Percentiles rank a stretch among this genome's conserved stretches.
These are phyloP conservation scores for Aegilops longissima DNA, from an alignment of 176 grass and related monocot genomes.

Conservation along the genomic window DNA sequence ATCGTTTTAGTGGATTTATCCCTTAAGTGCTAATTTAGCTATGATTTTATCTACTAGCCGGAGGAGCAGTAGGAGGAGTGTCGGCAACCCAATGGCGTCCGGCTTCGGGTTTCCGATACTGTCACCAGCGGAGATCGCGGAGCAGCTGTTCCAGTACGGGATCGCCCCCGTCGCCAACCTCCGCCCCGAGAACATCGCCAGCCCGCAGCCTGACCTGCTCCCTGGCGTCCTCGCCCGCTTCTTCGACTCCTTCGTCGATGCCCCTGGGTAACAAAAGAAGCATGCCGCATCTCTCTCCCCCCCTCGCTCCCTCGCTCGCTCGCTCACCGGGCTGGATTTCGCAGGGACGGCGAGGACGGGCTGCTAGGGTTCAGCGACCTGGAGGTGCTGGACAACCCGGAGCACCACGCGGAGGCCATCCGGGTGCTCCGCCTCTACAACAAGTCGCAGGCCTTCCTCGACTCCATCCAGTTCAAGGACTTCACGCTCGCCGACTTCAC, in stretches of 20 bases:
- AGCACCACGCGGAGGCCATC: slow-evolving; percentile 2
- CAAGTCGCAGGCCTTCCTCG: slow-evolving; percentile 42
- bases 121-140: slow-evolving; percentile 27
- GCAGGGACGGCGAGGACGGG: not conserved
- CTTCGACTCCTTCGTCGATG: slow-evolving; percentile 27
- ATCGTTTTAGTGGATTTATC: no score
- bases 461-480: slow-evolving; percentile 43
- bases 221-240: slow-evolving; percentile 5
- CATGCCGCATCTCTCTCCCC: not conserved
- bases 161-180: slow-evolving; percentile 35
- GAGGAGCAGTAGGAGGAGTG: no score
- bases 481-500: slow-evolving; percentile 61
- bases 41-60: no score
- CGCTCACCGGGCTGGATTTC: slow-evolving; percentile 36
- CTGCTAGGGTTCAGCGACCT: slow-evolving; percentile 51
- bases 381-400: no score
- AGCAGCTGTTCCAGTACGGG: slow-evolving; percentile 13
- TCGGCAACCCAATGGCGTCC: slow-evolving; percentile 4
- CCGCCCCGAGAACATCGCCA: slow-evolving; percentile 9
- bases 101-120: slow-evolving; percentile 48
- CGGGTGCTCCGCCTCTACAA: slow-evolving; percentile 22
- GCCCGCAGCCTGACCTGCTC: no score
- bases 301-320: no score
- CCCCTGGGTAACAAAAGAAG: slow-evolving; percentile 11
- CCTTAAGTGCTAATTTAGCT: no score